Base-by-base conservation (phyloP, 2,329 filamentous ascomycete species). In the Emergomyces orientalis region DNA sequence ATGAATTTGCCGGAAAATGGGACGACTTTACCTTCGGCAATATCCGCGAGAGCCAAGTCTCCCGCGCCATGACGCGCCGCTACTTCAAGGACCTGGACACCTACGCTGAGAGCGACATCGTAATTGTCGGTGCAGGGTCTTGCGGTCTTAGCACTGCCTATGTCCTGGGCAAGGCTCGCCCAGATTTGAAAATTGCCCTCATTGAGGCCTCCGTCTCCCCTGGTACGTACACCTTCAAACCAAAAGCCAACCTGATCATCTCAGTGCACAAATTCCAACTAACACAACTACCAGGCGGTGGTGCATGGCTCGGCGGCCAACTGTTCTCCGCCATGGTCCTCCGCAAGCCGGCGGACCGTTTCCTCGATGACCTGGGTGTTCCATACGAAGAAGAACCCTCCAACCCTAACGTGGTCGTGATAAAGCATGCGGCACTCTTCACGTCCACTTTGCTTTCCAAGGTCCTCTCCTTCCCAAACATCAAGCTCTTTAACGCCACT, bases 401-500 rank as follows among this genome's bases (percentile, higher is more conserved):
- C 66, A 91, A 94, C 74, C 90, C 89, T 60, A 84, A 89, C 78
- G 94, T 88, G 69, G 91, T 97, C 17, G 90, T 96, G 1, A 91
- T 96, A 75, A 95, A 94, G 85, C 91, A 96, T 77, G 91, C 92
- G 41, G 90, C 91, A 0, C 84, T 96, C 65, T 96, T 96, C 81
- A 97, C 91, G 39, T 90, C 88, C 64, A 96, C 91, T 32, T 81
- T 97, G 64, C 80, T 97, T 70, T 88, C 87, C 73, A 88, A 88
- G 77, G 91, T 97, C 11, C 81, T 97, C 60, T 78, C 84, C 64
- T 89, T 95, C 80, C 89, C 90, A 66, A 96, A 97, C 77, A 85
- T 96, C 72, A 97, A 97, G 84, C 86, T 97, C 66, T 97, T 96
- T 86, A 97, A 97, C 74, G 91, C 91, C 45, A 96, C 92, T 43